phyloP scores from a whole-genome alignment of 768 basidiomycete species.

The Suillus fuscotomentosus region DNA sequence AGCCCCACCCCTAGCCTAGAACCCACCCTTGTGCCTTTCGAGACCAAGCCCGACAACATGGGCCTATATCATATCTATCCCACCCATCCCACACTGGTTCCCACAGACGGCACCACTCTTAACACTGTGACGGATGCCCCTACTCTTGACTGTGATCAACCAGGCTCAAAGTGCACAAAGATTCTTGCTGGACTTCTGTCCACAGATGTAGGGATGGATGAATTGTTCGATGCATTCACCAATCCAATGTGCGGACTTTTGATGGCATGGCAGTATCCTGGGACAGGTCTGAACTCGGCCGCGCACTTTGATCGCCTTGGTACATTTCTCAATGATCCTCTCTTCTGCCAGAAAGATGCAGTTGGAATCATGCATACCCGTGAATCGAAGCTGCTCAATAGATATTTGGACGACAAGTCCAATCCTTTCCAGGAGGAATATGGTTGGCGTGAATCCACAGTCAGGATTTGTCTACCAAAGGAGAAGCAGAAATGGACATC shows the following conservation, averaged over 20 bases:
- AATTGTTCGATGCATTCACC: conserved; percentile 16
- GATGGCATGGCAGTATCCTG: conserved; percentile 23
- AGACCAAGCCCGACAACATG: conserved; percentile 1
- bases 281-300: too few species aligned
- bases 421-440: conserved; percentile 6
- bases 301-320: too few species aligned
- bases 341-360: too few species aligned
- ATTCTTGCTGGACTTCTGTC: neutral
- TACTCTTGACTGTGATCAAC: neutral
- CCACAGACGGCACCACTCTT: neutral
- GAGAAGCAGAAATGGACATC: neutral
- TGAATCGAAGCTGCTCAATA: neutral
- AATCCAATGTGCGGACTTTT: conserved; percentile 20
- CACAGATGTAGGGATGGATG: neutral
- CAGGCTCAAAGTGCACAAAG: neutral
- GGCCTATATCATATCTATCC: conserved; percentile 5
- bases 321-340: too few species aligned
- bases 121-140: conserved; percentile 3
- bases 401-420: neutral
- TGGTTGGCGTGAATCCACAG: conserved; percentile 7
- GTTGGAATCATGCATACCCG: too few species aligned
- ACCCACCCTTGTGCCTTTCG: neutral
- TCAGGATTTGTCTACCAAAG: conserved; percentile 8
- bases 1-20: neutral
- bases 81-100: neutral